Base-by-base conservation (phyloP, 2,329 filamentous ascomycete genomes). In the Colletotrichum tropicicola region DNA sequence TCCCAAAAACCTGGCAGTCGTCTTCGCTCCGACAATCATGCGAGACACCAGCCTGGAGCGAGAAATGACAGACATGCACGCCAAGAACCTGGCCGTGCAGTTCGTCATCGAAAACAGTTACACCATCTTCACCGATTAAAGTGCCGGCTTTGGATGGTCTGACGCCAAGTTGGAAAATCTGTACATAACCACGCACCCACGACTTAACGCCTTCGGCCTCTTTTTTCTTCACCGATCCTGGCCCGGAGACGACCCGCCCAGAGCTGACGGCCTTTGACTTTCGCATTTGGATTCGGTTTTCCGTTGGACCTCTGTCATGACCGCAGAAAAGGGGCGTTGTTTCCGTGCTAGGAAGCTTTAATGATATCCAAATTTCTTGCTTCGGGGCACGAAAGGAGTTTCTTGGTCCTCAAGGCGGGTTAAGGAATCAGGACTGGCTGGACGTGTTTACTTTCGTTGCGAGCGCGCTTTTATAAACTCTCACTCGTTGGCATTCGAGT, bases 11-110 rank as follows among this genome's bases (percentile, higher is more conserved):
- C 82, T 98, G 66, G 94, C 96, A 4, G 96, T 99, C 43, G 96
- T 99, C 37, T 99, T 99, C 75, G 96, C 96, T 8, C 96, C 96
- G 7, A 99, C 96, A 1, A 97, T 99, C 71, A 97, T 99, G 93
- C 89, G 95, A 70, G 94, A 97, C 60, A 86, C 90, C 74, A 95
- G 91, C 73, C 87, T 98, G 66, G 93, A 97, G 77, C 90, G 94
- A 66, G 96, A 99, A 78, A 97, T 99, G 89, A 95, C 91, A 28
- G 96, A 99, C 75, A 97, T 97, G 85, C 92, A 96, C 75, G 87
- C 91, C 71, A 98, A 98, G 85, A 97, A 97, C 71, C 86, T 91
- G 68, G 93, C 93, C 6, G 91, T 98, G 70, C 94, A 97, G 80
- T 97, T 96, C 72, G 85, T 99, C 74, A 91, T 98, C 69, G 95